Evolutionary conservation across 805 yeast genomes (phyloP), one percentile per base, ranked within the genome.

Genomic region (Myxozyma udenii): DNA sequence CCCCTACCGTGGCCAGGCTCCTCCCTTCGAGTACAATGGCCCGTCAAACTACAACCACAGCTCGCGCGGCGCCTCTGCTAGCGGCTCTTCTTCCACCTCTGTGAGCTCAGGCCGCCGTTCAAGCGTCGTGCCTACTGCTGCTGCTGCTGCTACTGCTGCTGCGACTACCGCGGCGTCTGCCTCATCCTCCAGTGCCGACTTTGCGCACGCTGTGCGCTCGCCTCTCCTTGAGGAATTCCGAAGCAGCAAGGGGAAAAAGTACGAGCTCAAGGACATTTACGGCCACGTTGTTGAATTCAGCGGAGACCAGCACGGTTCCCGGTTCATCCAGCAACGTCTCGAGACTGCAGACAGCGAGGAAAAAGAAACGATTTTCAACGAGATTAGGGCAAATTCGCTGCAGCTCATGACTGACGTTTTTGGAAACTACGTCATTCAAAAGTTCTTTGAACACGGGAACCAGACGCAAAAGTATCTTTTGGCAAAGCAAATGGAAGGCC

Each of bases 391-490:
- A 22, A 78, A 81, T 56, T 78, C 90, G 3, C 74, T 83, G 50
- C 89, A 84, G 49, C 73, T 93, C 56, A 86, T 90, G 84, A 88
- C 95, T 16, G 98, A 93, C 72, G 98, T 93, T 6, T 93, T 93
- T 70, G 99, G 99, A 51, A 93, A 93, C 68, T 93, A 93, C 66
- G 97, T 93, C 24, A 87, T 93, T 50, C 99, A 93, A 69, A 90
- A 91, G 68, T 87, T 81, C 64, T 87, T 93, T 68, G 98, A 93
- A 70, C 76, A 73, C 63, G 96, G 97, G 28, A 74, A 83, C 2
- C 75, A 69, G 23, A 76, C 80, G 22, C 97, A 91, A 66, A 81
- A 78, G 63, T 75, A 79, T 28, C 75, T 83, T 11, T 73, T 93
- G 57, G 78, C 87, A 46, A 83, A 78, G 36, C 74, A 76, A 48